Evolutionary conservation across 805 yeast species (phyloP), one percentile per base, ranked within the genome.

Genomic region (Saturnispora ahearnii): DNA sequence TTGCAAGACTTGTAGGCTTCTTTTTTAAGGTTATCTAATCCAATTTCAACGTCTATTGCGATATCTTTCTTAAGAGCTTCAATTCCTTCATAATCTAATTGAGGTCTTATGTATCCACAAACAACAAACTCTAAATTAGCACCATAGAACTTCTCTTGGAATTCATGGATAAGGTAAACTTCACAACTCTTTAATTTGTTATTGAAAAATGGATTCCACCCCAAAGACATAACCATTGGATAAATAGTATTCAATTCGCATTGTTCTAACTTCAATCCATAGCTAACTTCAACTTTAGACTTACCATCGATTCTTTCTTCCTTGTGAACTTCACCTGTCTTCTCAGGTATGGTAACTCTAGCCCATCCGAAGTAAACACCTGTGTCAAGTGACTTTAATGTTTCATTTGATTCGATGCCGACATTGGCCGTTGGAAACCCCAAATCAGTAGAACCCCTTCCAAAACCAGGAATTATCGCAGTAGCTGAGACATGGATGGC

Each of bases 341-440:
- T 24, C 5, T 41, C 31, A 15, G 51, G 49, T 21, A 41, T 42
- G 10, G 18, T 18, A 9, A 53, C 41, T 24, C 45, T 53, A 1
- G 59, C 67, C 45, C 77, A 89, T 1, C 99, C 99, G 62, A 81
- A 93, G 66, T 93, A 93, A 8, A 93, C 91, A 3, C 99, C 99
- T 0, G 91, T 76, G 2, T 74, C 77, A 21, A 76, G 70, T 44
- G 58, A 51, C 45, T 68, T 65, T 37, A 77, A 59, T 4, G 46
- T 57, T 12, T 78, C 73, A 22, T 77, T 68, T 34, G 72, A 68
- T 3, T 69, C 71, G 11, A 86, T 76, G 1, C 87, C 84, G 5
- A 91, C 77, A 60, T 91, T 91, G 6, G 97, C 98, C 0, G 99
- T 93, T 2, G 99, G 99, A 41, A 89, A 84, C 0, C 98, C 98